A percentile compares a stretch with the other conserved stretches of the same genome.
Conservation (phyloP, 345 rosid genomes). For the Lagerstroemia speciosa region DNA sequence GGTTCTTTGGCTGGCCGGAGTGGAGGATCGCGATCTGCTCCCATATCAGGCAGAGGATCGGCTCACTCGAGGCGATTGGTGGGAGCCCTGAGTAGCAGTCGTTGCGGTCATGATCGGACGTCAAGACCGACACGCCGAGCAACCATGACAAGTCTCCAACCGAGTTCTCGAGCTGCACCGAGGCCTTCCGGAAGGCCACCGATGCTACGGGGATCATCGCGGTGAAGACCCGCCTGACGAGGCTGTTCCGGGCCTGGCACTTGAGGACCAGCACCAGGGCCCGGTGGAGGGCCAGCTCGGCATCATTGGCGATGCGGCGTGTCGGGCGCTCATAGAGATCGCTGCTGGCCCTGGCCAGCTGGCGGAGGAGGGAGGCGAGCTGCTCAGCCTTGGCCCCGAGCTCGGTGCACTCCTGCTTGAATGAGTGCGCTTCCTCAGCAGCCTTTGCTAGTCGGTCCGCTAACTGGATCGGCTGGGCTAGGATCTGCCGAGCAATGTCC, state of each 20-base stretch:
- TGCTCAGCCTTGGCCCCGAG: slow-evolving; percentile 62
- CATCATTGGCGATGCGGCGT: slow-evolving; percentile 60
- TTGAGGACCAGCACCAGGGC: slow-evolving; percentile 49
- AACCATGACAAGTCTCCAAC: slow-evolving; percentile 80
- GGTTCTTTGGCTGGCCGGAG: slow-evolving; percentile 51
- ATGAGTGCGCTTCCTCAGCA: slow-evolving; percentile 58
- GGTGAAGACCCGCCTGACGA: slow-evolving; percentile 66
- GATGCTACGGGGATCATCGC: slow-evolving; percentile 56
- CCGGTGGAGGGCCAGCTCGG: slow-evolving; percentile 67
- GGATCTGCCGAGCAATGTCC: slow-evolving; percentile 58
- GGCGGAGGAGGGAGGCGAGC: slow-evolving; percentile 59
- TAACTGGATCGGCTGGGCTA: slow-evolving; percentile 60
- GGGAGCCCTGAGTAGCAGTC: slow-evolving; percentile 65
- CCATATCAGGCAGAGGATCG: slow-evolving; percentile 77
- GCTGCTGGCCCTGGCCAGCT: slow-evolving; percentile 69
- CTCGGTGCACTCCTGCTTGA: slow-evolving; percentile 66
- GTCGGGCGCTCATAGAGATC: slow-evolving; percentile 72
- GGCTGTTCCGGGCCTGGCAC: slow-evolving; percentile 50
- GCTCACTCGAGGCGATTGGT: slow-evolving; percentile 82
- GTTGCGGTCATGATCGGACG: slow-evolving; percentile 36
- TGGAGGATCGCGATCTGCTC: slow-evolving; percentile 71
- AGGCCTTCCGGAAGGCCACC: slow-evolving; percentile 54
- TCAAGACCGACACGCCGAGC: slow-evolving; percentile 52
- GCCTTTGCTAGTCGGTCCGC: slow-evolving; percentile 64
- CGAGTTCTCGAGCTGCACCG: slow-evolving; percentile 68